These are phyloP conservation scores for Hypoxylon trugodes DNA, from an alignment of 495 filamentous ascomycete genomes.

Conservation along the genomic window DNA sequence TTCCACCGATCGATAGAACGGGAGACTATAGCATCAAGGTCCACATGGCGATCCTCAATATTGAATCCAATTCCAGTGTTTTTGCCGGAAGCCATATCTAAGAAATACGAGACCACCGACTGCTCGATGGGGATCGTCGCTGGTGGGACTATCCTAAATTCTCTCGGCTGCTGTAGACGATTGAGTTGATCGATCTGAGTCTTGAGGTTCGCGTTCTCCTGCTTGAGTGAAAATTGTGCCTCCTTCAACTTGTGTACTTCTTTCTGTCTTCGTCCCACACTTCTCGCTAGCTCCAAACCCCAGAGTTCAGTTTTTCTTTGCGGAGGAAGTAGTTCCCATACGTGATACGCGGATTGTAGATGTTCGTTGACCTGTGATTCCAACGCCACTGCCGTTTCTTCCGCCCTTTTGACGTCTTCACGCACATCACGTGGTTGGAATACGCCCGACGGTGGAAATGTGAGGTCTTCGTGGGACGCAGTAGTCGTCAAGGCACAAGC, in stretches of 20 bases:
- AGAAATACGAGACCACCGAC: constrained; percentile 48
- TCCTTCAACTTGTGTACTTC: constrained; percentile 69
- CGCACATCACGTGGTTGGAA: constrained; percentile 50
- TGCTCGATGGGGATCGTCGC: constrained; percentile 66
- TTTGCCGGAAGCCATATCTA: constrained; percentile 43
- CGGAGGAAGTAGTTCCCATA: constrained; percentile 70
- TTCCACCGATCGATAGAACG: constrained; percentile 62
- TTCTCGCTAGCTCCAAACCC: constrained; percentile 79
- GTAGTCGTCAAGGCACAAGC: constrained; percentile 53
- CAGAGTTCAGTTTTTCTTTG: constrained; percentile 70
- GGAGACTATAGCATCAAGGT: constrained; percentile 56
- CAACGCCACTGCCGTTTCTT: constrained; percentile 56
- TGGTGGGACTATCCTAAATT: constrained; percentile 73
- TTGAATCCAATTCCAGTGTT: constrained; percentile 48
- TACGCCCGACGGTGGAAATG: constrained; percentile 45
- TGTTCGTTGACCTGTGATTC: constrained; percentile 72
- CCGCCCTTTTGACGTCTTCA: constrained; percentile 51
- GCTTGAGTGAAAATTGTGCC: constrained; percentile 67
- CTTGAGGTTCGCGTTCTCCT: constrained; percentile 77
- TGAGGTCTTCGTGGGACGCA: constrained; percentile 49
- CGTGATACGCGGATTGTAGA: constrained; percentile 70
- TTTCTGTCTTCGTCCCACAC: constrained; percentile 72
- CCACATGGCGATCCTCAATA: constrained; percentile 52
- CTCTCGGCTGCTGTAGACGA: constrained; percentile 72
- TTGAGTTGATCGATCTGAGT: constrained; percentile 73